Conservation (phyloP, 2,329 filamentous ascomycete species). For the Nemania sp. region DNA sequence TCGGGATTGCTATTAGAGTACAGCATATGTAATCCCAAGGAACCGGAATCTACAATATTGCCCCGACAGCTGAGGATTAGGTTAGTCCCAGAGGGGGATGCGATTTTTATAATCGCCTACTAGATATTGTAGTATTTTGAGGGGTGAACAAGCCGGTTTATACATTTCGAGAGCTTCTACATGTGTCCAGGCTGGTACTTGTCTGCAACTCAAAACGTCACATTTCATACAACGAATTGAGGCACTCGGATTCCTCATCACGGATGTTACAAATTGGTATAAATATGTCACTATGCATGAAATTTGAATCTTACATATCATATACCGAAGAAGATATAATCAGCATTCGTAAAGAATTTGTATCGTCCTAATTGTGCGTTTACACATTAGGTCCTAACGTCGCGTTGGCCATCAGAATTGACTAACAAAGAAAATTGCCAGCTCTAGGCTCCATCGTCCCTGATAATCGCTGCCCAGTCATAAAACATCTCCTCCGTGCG, state of each 20-base stretch:
- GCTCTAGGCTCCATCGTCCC: background rate
- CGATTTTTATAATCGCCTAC: background rate
- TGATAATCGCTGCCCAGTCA: background rate
- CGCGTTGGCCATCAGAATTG: background rate
- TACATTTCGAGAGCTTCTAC: background rate
- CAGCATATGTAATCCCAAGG: conserved; percentile 10
- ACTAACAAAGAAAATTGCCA: conserved; percentile 18
- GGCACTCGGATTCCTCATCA: background rate
- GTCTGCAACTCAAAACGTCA: background rate
- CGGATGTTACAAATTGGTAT: background rate
- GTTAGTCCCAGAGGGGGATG: conserved; percentile 8
- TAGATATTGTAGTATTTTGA: background rate
- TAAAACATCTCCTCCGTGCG: conserved; percentile 14
- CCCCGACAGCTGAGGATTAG: conserved; percentile 2
- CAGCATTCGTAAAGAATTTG: background rate
- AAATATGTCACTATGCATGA: no score
- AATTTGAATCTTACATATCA: background rate
- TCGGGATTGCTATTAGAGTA: conserved; percentile 10
- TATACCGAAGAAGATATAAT: background rate
- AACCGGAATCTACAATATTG: conserved; percentile 5
- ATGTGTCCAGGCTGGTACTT: no score
- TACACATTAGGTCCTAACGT: background rate
- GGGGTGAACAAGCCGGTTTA: background rate
- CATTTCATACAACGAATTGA: background rate
- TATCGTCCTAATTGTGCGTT: no score